Percentiles rank a stretch among this genome's conserved stretches.
Conservation (phyloP, 371 early-diverging fungal species). For the Mortierella sp. region DNA sequence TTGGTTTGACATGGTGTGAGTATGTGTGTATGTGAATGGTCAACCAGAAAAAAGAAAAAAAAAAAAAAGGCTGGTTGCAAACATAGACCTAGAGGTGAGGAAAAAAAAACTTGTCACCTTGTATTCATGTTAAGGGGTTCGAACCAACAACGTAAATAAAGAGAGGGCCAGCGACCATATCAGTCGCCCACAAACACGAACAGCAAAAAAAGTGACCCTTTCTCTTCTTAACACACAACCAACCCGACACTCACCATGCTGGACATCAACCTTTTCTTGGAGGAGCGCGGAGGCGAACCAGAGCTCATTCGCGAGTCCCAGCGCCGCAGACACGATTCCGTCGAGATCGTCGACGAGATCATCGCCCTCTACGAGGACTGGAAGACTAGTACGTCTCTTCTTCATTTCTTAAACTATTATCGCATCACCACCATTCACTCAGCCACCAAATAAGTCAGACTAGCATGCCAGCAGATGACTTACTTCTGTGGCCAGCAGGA, state of each 20-base stretch:
- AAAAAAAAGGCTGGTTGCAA: background rate
- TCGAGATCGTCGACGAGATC: conserved; percentile 93
- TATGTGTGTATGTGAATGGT: background rate
- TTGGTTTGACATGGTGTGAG: conserved; percentile 42
- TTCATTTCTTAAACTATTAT: background rate
- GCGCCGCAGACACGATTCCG: conserved; percentile 88
- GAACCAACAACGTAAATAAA: background rate
- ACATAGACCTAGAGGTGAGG: background rate
- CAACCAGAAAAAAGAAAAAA: too few relatives aligned
- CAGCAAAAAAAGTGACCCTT: background rate
- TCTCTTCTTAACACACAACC: conserved; percentile 4
- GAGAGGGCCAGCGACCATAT: background rate
- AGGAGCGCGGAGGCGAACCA: conserved; percentile 96
- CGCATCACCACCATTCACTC: background rate
- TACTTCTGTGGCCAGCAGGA: background rate
- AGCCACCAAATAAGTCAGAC: conserved; percentile 5
- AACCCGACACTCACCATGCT: conserved; percentile 65
- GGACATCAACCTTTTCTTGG: conserved; percentile 93
- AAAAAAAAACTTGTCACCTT: background rate
- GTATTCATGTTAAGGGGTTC: conserved; percentile 23
- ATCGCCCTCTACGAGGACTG: conserved; percentile 94
- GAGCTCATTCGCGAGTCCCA: conserved; percentile 95
- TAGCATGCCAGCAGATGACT: background rate
- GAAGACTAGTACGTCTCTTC: conserved; percentile 78
- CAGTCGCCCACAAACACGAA: background rate